Conservation (phyloP, 495 filamentous ascomycete genomes). For the Neurospora sp. region DNA sequence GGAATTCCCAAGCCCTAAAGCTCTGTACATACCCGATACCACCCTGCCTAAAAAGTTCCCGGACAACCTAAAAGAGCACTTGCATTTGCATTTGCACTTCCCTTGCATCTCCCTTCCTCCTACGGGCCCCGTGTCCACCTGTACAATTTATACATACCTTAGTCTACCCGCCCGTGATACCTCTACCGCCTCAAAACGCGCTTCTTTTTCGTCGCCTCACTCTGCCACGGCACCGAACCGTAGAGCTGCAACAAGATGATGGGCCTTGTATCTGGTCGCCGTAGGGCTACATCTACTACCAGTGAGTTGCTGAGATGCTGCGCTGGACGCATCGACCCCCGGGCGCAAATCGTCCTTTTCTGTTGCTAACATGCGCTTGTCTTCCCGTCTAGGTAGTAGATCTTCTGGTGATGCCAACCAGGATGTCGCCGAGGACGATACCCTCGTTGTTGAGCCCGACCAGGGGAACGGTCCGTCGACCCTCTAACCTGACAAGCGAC, state of each 20-base stretch:
- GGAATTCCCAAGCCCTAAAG: neutral
- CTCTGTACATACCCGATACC: neutral
- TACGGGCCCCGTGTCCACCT: neutral
- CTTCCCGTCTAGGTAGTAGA: slow-evolving; percentile 31
- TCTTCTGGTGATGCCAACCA: slow-evolving; percentile 32
- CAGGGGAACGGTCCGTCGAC: slow-evolving; percentile 55
- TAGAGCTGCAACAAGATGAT: slow-evolving; percentile 12
- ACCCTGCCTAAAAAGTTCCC: neutral
- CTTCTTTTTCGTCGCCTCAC: neutral
- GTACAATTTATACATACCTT: neutral
- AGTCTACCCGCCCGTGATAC: neutral
- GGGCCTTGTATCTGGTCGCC: slow-evolving; percentile 24
- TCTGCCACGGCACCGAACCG: neutral
- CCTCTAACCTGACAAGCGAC: neutral
- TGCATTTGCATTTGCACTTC: neutral
- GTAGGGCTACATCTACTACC: slow-evolving; percentile 26
- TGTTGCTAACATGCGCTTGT: slow-evolving; percentile 6
- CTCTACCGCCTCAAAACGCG: neutral
- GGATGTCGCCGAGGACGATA: slow-evolving; percentile 57
- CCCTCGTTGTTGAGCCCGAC: slow-evolving; percentile 60
- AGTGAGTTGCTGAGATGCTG: slow-evolving; percentile 20
- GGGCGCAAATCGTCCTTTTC: neutral
- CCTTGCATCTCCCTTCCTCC: neutral
- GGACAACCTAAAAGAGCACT: neutral
- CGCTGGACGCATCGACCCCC: neutral